These are phyloP conservation scores for Tolypocladium pustulatum DNA, from an alignment of 2,329 filamentous ascomycete genomes.

Conservation along the genomic window DNA sequence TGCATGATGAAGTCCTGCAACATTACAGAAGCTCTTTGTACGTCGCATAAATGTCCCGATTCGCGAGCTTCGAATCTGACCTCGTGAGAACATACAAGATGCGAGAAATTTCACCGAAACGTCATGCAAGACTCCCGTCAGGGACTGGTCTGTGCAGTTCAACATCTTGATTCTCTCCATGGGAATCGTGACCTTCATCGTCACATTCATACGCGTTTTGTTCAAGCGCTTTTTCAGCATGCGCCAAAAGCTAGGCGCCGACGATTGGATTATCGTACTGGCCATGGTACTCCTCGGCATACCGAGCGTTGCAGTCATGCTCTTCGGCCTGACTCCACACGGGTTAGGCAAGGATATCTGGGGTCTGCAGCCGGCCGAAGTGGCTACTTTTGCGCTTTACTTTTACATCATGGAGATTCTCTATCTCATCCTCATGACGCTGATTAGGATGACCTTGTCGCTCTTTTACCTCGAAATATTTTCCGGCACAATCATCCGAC, in stretches of 20 bases:
- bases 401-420: conserved; percentile 25
- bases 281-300: conserved; percentile 9
- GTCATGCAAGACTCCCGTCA: neutral
- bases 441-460: conserved; percentile 29
- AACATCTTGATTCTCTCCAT: conserved; percentile 6
- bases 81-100: neutral
- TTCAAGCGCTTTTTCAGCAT: conserved; percentile 16
- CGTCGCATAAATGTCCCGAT: neutral
- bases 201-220: conserved; percentile 8
- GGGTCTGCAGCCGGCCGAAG: conserved; percentile 14
- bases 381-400: conserved; percentile 13
- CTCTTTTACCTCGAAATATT: conserved; percentile 35
- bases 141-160: neutral
- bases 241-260: conserved; percentile 18
- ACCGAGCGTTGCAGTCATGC: conserved; percentile 12
- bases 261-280: conserved; percentile 17
- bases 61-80: neutral
- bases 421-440: conserved; percentile 25
- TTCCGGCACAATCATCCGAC: conserved; percentile 15
- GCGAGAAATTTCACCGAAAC: neutral
- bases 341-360: conserved; percentile 24
- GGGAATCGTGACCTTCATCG: conserved; percentile 7
- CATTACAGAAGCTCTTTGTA: neutral
- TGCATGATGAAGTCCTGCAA: neutral
- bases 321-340: conserved; percentile 11